A percentile compares a stretch with the other conserved stretches of the same genome.
Evolutionary conservation across 2,329 filamentous ascomycete species (phyloP).

Genomic region (Penicillium fuscoglaucum): DNA sequence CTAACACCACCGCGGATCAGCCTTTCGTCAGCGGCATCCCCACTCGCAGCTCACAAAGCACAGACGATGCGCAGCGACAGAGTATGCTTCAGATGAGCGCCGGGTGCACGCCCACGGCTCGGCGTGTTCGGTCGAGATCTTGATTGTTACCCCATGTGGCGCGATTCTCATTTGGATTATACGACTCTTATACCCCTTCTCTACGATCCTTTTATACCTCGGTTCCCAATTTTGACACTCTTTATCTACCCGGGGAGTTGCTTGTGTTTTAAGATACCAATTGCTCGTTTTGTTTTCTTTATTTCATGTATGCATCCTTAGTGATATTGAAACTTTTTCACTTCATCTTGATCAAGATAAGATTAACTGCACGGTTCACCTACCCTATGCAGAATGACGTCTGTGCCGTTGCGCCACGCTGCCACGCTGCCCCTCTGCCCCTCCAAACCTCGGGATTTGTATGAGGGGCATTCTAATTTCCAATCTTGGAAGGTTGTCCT

Average conservation of each 20-base stretch:
- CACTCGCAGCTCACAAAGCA: conserved; percentile 20
- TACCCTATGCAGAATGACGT: conserved; percentile 18
- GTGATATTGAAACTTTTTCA: not conserved
- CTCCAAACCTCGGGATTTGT: not conserved
- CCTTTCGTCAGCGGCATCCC: conserved; percentile 24
- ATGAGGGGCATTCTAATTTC: not conserved
- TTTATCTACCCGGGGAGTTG: conserved; percentile 7
- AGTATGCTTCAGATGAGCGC: conserved; percentile 35
- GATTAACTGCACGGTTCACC: conserved; percentile 10
- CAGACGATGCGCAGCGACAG: conserved; percentile 20
- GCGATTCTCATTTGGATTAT: not conserved
- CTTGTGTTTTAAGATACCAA: conserved; percentile 20
- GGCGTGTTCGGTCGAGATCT: conserved; percentile 33
- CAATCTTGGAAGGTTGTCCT: not conserved
- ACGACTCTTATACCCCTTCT: not conserved
- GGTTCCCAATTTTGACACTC: conserved; percentile 7
- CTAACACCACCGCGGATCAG: conserved; percentile 2
- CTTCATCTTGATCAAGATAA: conserved; percentile 11
- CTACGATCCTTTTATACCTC: not conserved
- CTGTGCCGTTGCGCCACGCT: conserved; percentile 16
- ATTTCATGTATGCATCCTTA: not conserved
- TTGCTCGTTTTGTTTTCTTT: not conserved
- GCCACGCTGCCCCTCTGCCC: conserved; percentile 3
- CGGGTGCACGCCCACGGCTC: conserved; percentile 40
- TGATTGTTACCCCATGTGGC: conserved; percentile 16